Base-by-base conservation (phyloP, 768 basidiomycete species). In the Naematelia encephala region DNA sequence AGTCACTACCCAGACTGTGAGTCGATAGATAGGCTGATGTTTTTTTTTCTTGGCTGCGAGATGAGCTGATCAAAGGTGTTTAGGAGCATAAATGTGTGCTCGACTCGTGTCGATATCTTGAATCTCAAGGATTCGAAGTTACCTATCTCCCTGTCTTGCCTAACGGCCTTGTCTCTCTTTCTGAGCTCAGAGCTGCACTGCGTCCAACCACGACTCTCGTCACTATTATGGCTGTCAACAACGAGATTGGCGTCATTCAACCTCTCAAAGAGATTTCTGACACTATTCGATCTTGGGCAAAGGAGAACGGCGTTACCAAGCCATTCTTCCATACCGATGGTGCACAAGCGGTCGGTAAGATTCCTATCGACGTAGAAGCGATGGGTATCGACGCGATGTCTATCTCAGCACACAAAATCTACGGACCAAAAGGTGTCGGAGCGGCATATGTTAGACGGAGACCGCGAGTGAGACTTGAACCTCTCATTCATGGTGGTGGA, bases 11-110 rank as follows among this genome's bases (percentile, higher is more conserved):
- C 93, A 96, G 73, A 97, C 93, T 3, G 91, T 91, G 52, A 69
- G 86, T 81, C 22, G 2, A 3, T 4, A n/a, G n/a, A n/a, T n/a
- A n/a, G n/a, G 39, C 56, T 44, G 46, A 47, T 25, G 22, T 59
- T 50, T 52, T 54, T 14, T 44, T 14, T 43, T n/a, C 2, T 4
- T 5, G 13, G 1, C 28, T 28, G 22, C 11, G 34, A 22, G 26
- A 14, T 43, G 47, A 26, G 59, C 54, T 56, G 34, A 28, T 23
- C 21, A 28, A n/a, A n/a, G n/a, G n/a, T 8, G 34, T 39, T n/a
- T 67, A 92, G 88, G 96, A 99, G 78, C 96, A 99, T 79, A 99
- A 99, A 82, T 99, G 96, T 75, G 96, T 99, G 0, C 83, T 98
- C 49, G 96, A 99, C 78, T 98, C 94, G 2, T 98, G 92, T 80